A percentile compares a stretch with the other conserved stretches of the same genome.
Conservation (phyloP, 225 moss, liverwort and hornwort species). For the Pseudisothecium myosuroides region DNA sequence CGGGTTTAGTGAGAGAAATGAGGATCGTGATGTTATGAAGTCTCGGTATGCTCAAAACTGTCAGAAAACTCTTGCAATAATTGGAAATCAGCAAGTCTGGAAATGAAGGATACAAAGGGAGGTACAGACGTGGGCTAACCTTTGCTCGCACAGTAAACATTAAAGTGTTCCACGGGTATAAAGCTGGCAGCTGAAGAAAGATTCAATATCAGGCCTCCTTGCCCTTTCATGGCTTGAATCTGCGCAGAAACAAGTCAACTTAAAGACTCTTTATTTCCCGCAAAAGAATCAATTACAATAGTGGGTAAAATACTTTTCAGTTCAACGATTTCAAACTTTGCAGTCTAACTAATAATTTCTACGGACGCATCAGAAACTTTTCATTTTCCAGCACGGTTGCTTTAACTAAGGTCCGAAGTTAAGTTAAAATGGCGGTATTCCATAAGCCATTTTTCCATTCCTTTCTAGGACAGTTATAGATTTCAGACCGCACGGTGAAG, state of each 20-base stretch:
- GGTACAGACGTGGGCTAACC: conserved; percentile 3
- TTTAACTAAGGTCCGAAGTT: neutral
- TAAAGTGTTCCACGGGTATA: neutral
- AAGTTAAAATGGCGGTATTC: too few species aligned
- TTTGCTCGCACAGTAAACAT: conserved; percentile 46
- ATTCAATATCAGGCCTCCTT: conserved; percentile 51
- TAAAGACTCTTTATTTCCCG: neutral
- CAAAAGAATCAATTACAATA: neutral
- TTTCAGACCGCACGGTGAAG: too few species aligned
- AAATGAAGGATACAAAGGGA: too few species aligned
- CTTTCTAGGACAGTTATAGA: too few species aligned
- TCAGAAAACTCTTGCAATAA: neutral
- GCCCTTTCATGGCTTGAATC: conserved; percentile 14
- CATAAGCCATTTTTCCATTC: too few species aligned
- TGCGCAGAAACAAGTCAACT: neutral
- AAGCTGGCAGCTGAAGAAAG: conserved; percentile 39
- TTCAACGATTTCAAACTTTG: neutral
- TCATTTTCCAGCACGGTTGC: neutral
- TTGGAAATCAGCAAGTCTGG: neutral
- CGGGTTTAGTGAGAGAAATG: neutral
- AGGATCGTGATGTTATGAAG: neutral
- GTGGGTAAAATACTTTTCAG: neutral
- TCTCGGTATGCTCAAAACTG: neutral
- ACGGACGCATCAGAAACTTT: too few species aligned
- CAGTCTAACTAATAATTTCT: too few species aligned